Base-by-base conservation (phyloP, 805 yeast genomes). In the Sugiyamaella americana region DNA sequence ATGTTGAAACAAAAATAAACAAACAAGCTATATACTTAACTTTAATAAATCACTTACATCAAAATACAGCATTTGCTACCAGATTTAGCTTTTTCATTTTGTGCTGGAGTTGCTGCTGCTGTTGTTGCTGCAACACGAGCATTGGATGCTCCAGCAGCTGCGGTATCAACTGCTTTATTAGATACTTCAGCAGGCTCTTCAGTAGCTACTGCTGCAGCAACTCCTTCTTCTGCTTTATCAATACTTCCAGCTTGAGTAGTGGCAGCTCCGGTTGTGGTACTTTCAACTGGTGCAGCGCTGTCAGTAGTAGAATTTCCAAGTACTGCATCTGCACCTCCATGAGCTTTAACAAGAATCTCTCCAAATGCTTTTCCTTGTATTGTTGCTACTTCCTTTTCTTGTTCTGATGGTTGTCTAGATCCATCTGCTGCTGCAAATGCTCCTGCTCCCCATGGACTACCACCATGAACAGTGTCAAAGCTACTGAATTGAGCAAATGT, bases 371-470 rank as follows among this genome's bases (percentile, higher is more conserved):
- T 64, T 59, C 95, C 96, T 69, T 87, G 95, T 50, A 67, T 67
- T 41, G 61, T 61, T 20, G 89, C 93, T 50, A 86, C 63, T 57
- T 74, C 73, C 63, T 75, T 67, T 66, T 87, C 95, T 49, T 82
- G 68, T 20, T 68, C 73, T 37, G 80, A 58, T 20, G 88, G 84
- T 57, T 71, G 69, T 71, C 94, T 78, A 5, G 84, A 75, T 44
- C 95, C 95, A 60, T 83, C 93, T 44, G 74, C 72, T 43, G 80
- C 86, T 22, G 95, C 89, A 59, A 75, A 71, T 29, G 86, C 70
- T 55, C 95, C 95, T 34, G 95, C 82, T 64, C 95, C 95, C 88
- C 89, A 87, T 36, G 95, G 78, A 17, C 89, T 78, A 46, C 85
- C 86, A 53, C 95, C 95, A 62, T 84, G 94, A 44, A 78, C 73